Percentiles rank a stretch among this genome's conserved stretches.
phyloP scores from a whole-genome alignment of 805 yeast species.

The Lachancea mirantina region DNA sequence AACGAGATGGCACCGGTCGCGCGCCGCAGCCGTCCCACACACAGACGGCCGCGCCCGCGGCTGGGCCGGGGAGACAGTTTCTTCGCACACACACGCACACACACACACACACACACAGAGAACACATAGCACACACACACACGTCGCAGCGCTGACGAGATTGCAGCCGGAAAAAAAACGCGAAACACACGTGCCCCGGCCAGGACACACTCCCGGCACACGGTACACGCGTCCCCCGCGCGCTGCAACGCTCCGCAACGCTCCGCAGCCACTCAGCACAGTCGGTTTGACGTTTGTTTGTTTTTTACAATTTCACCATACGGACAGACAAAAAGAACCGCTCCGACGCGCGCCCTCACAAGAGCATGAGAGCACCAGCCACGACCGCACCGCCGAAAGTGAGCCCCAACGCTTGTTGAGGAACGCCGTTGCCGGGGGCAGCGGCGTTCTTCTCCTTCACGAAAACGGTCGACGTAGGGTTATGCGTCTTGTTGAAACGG shows the following conservation, averaged over 20 bases:
- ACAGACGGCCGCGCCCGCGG: too few relatives aligned
- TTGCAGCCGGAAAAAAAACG: conserved; percentile 2
- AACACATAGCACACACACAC: conserved; percentile 3
- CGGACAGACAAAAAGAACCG: conserved; percentile 1
- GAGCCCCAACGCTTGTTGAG: conserved; percentile 25
- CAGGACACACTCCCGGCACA: neutral
- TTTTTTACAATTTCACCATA: too few relatives aligned
- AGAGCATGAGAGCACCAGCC: conserved; percentile 44
- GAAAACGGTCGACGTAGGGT: conserved; percentile 23
- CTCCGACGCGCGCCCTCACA: conserved; percentile 22
- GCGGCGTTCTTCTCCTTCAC: conserved; percentile 19
- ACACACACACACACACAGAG: conserved; percentile 11
- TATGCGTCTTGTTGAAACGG: conserved; percentile 39
- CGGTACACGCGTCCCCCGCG: conserved; percentile 1
- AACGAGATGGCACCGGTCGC: too few relatives aligned
- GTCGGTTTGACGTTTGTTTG: too few relatives aligned
- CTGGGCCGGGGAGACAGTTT: too few relatives aligned
- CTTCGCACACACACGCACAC: conserved; percentile 9
- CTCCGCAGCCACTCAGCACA: too few relatives aligned
- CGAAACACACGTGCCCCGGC: conserved; percentile 2
- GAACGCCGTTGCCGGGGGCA: conserved; percentile 14
- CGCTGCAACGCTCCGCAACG: too few relatives aligned
- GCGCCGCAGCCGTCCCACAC: conserved; percentile 4
- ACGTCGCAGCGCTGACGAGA: conserved; percentile 1
- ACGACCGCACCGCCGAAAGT: conserved; percentile 41